Base-by-base conservation (phyloP, 192 early-diverging fungal genomes). In the Geosiphon pyriformis region DNA sequence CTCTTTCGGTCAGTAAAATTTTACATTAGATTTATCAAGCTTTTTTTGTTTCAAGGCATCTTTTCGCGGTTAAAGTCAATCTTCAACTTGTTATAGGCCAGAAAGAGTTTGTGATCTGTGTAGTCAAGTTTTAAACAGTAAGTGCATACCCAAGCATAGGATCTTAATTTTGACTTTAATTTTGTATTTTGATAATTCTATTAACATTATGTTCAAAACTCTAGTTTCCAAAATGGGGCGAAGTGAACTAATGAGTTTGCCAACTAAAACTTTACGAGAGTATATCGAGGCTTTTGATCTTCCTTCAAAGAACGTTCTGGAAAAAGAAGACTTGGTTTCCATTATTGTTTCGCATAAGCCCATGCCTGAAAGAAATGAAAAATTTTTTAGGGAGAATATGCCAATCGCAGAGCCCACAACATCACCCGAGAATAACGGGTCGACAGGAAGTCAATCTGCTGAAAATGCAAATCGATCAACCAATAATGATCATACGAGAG, bases 271-370 rank as follows among this genome's bases (percentile, higher is more conserved):
- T 12, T 30, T 78, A 4, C 69, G 72, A 26, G 26, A 58, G 7
- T 78, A 70, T 37, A 53, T 78, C 25, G n/a, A 48, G 18, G 71
- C 65, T 0, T 78, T 73, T 59, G 60, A 71, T 60, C 56, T 78
- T n/a, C 68, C 74, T 0, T 46, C 51, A 17, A 57, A 68, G 37
- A 55, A 34, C 55, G 69, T 59, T 3, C 53, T 78, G 25, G 77
- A 78, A 51, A 78, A 78, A 42, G 56, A 60, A 10, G 77, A 78
- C 56, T 55, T 78, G 22, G 69, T 78, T 1, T 33, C 26, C 8
- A 46, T 75, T 25, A 73, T 78, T 17, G 49, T 70, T 2, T 31
- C 42, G n/a, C 31, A 61, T 12, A 35, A 11, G 42, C 59, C 59
- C 17, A n/a, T 61, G 42, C 27, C 20, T 22, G 59, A 61, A 23